Evolutionary conservation across 2,329 filamentous ascomycete genomes (phyloP).

Genomic region (Allantophomopsis cytisporea): DNA sequence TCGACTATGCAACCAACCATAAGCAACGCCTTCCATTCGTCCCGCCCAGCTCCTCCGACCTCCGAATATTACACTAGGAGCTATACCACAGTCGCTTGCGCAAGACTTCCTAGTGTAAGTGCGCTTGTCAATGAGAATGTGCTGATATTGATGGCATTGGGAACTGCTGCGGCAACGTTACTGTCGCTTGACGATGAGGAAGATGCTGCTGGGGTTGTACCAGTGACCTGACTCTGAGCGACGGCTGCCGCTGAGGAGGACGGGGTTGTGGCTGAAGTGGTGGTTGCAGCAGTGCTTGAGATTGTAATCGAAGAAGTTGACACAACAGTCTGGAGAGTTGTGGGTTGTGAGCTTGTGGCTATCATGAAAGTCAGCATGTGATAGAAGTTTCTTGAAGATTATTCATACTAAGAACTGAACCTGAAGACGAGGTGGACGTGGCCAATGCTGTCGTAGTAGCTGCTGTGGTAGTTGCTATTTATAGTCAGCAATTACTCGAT

Average conservation of each 20-base stretch:
- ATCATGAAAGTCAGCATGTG: too few relatives aligned
- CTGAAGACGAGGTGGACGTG: neutral
- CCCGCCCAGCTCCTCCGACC: too few relatives aligned
- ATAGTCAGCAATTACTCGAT: too few relatives aligned
- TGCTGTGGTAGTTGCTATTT: neutral
- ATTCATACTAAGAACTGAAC: neutral
- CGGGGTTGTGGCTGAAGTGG: constrained; percentile 1
- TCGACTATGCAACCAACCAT: too few relatives aligned
- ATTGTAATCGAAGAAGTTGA: neutral
- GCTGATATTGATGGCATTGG: constrained; percentile 11
- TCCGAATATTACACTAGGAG: too few relatives aligned
- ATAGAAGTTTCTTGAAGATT: too few relatives aligned
- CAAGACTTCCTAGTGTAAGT: constrained; percentile 15
- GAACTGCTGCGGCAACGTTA: neutral
- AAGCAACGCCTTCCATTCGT: too few relatives aligned
- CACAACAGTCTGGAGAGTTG: constrained; percentile 2
- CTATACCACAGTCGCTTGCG: constrained; percentile 5
- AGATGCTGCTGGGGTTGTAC: constrained; percentile 4
- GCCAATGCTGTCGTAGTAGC: neutral
- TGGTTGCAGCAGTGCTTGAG: constrained; percentile 1
- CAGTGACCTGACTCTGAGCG: neutral
- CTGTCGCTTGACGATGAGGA: neutral
- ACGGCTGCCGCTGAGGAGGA: constrained; percentile 3
- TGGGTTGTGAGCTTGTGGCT: neutral
- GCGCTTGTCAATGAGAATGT: constrained; percentile 14